Evolutionary conservation across 352 stramenopile species (phyloP).

Genomic region (Globisporangium heterothallicum): DNA sequence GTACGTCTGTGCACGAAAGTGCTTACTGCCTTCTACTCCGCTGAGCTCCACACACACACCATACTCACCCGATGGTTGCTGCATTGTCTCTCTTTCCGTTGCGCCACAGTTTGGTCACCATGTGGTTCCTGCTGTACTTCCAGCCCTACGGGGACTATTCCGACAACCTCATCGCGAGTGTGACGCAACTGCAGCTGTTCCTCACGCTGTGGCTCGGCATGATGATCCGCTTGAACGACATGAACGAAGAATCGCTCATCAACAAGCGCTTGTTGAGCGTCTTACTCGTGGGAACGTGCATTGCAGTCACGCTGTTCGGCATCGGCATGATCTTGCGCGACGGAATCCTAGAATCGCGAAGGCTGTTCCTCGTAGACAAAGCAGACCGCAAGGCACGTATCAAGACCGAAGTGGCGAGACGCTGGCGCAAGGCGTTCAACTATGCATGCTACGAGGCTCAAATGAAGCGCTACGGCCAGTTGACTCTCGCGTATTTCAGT

Average conservation of each 20-base stretch:
- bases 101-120: slow-evolving; percentile 37
- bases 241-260: slow-evolving; percentile 60
- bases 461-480: slow-evolving; percentile 24
- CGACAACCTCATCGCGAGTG: slow-evolving; percentile 66
- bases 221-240: slow-evolving; percentile 63
- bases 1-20: too few species aligned
- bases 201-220: slow-evolving; percentile 77
- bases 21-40: background rate
- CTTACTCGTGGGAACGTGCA: slow-evolving; percentile 58
- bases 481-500: slow-evolving; percentile 44
- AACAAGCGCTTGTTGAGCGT: slow-evolving; percentile 54
- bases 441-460: slow-evolving; percentile 52
- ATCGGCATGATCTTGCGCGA: slow-evolving; percentile 57
- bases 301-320: slow-evolving; percentile 57
- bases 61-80: too few species aligned
- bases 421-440: slow-evolving; percentile 52
- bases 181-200: slow-evolving; percentile 75
- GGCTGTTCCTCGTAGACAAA: slow-evolving; percentile 33
- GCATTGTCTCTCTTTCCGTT: background rate
- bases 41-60: too few species aligned
- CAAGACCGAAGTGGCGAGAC: slow-evolving; percentile 24
- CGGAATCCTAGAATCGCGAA: slow-evolving; percentile 36
- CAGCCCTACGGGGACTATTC: slow-evolving; percentile 68
- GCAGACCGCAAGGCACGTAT: slow-evolving; percentile 37
- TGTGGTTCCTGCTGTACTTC: slow-evolving; percentile 78